Evolutionary conservation across 2,329 filamentous ascomycete species (phyloP).

Genomic region (Pseudogymnoascus sp.): DNA sequence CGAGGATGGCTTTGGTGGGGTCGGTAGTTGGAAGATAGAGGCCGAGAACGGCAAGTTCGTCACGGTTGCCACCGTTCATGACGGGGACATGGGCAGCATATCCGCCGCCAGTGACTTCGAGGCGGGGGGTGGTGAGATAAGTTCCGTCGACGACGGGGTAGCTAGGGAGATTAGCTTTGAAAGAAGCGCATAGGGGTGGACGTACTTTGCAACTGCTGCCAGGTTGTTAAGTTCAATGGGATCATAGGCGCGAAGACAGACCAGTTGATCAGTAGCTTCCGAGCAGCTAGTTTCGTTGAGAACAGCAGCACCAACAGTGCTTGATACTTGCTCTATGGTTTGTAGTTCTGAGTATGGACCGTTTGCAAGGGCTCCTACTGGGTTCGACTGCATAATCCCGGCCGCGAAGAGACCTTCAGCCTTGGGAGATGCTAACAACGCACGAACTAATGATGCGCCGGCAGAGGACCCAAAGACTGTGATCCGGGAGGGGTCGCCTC

Average conservation of each 20-base stretch:
- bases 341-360: background rate
- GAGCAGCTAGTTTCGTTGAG: slow-evolving; percentile 16
- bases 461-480: slow-evolving; percentile 44
- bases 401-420: slow-evolving; percentile 17
- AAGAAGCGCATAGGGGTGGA: background rate
- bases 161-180: slow-evolving; percentile 1
- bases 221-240: slow-evolving; percentile 12
- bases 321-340: background rate
- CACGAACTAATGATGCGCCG: slow-evolving; percentile 41
- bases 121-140: slow-evolving; percentile 20
- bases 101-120: slow-evolving; percentile 13
- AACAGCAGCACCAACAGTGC: slow-evolving; percentile 12
- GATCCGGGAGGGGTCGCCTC: slow-evolving; percentile 37
- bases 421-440: slow-evolving; percentile 37
- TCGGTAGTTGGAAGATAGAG: slow-evolving; percentile 17
- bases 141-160: slow-evolving; percentile 24
- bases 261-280: slow-evolving; percentile 14
- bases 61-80: slow-evolving; percentile 26
- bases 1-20: slow-evolving; percentile 4
- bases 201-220: background rate
- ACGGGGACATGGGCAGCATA: slow-evolving; percentile 21
- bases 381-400: slow-evolving; percentile 19
- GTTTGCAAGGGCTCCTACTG: slow-evolving; percentile 18
- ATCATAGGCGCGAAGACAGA: slow-evolving; percentile 15
- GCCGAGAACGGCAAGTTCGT: slow-evolving; percentile 25